Evolutionary conservation across 306 rosid genomes (phyloP), one percentile per base, ranked within the genome.

Genomic region (Cicer bijugum): DNA sequence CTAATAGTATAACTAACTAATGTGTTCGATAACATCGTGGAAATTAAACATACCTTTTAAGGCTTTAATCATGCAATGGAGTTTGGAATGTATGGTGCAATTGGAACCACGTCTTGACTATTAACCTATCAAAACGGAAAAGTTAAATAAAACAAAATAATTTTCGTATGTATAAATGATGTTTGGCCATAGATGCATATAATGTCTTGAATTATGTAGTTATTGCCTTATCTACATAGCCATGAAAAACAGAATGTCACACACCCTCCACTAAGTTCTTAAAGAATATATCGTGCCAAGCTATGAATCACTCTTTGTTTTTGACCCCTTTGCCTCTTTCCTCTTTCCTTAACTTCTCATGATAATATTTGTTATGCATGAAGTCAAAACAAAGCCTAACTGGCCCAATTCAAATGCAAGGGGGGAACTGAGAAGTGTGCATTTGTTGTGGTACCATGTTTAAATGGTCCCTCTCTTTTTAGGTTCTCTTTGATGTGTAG

Each of bases 301-400:
- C 35, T 28, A 28, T 28, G 5, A 28, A 28, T 81, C 89, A 56
- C 78, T 81, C 85, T 82, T 86, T 84, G 90, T 83, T 28, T 80
- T 78, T 85, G 89, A 88, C 83, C 91, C 88, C 74, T 68, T 11
- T 23, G 89, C 83, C 91, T 87, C 74, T 68, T 11, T 23, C 6
- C 5, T 77, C 64, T 51, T 60, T 50, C 67, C 23, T 79, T 57
- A 63, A 79, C 86, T 83, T 82, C 68, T 28, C 82, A 62, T 79
- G 77, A 19, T 63, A 43, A 19, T 71, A 43, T 66, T 52, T 65
- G 35, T n/a, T 35, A 67, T 39, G 46, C 50, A 44, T 73, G 42
- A 55, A 12, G 45, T 51, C 42, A 20, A 42, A 65, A 65, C 43
- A 12, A 78, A 69, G 57, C 79, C 74, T 71, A 39, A 72, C 48